Conservation (phyloP, 2,329 filamentous ascomycete species). For the Amauroascus verrucosus region DNA sequence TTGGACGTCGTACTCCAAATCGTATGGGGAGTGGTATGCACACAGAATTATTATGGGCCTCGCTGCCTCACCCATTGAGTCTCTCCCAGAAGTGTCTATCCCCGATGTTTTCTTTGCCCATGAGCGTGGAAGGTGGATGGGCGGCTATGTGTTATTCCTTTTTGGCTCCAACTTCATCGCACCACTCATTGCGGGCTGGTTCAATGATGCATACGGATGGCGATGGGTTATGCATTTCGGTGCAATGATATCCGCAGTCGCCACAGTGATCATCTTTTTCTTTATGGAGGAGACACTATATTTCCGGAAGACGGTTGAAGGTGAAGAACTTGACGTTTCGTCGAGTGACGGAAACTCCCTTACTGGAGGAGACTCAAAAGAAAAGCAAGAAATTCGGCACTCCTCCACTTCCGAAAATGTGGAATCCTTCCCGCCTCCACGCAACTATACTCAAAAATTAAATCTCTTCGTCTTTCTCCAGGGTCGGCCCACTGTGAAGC, state of each 20-base stretch:
- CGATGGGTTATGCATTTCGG: slow-evolving; percentile 45
- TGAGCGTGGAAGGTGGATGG: slow-evolving; percentile 36
- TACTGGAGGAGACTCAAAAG: slow-evolving; percentile 1
- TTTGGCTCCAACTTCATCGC: slow-evolving; percentile 39
- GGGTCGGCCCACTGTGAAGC: slow-evolving; percentile 14
- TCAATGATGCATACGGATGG: slow-evolving; percentile 42
- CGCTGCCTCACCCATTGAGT: slow-evolving; percentile 41
- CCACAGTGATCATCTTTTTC: slow-evolving; percentile 46
- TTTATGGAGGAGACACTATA: slow-evolving; percentile 54
- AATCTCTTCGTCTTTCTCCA: slow-evolving; percentile 20
- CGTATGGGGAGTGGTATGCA: slow-evolving; percentile 40
- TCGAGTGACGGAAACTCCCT: slow-evolving; percentile 6
- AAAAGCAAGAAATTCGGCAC: slow-evolving; percentile 3
- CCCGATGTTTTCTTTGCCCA: slow-evolving; percentile 40
- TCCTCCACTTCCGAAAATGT: neutral
- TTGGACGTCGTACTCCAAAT: slow-evolving; percentile 38
- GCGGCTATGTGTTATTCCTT: slow-evolving; percentile 37
- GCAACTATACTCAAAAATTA: slow-evolving; percentile 16
- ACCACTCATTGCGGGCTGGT: slow-evolving; percentile 43
- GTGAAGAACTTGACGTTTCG: slow-evolving; percentile 17
- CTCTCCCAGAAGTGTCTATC: slow-evolving; percentile 40
- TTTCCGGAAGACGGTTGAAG: slow-evolving; percentile 31
- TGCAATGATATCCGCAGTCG: slow-evolving; percentile 43
- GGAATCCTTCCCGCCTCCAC: slow-evolving; percentile 5
- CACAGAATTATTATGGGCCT: slow-evolving; percentile 41